A percentile compares a stretch with the other conserved stretches of the same genome.
Conservation (phyloP, 2,329 filamentous ascomycete genomes). For the Colletotrichum sp. region DNA sequence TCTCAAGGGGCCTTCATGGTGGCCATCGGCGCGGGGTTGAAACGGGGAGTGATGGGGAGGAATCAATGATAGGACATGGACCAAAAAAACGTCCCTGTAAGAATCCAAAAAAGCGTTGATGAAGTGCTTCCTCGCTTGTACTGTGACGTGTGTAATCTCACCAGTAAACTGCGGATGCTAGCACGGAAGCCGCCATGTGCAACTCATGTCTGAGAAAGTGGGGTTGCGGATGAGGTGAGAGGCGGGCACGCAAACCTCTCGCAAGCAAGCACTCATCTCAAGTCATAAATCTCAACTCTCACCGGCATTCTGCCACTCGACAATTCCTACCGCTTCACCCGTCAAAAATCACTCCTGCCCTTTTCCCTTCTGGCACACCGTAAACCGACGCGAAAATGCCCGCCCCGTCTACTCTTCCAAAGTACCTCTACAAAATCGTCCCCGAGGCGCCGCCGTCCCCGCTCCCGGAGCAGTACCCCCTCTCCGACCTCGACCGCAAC, state of each 20-base stretch:
- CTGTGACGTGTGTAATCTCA: neutral
- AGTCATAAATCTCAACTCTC: neutral
- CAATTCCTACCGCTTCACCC: neutral
- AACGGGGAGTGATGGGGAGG: neutral
- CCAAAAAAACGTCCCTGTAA: neutral
- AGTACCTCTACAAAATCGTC: conserved; percentile 65
- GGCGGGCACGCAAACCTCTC: neutral
- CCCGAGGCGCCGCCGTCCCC: conserved; percentile 55
- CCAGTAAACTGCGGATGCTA: neutral
- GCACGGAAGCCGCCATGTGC: neutral
- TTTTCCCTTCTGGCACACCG: neutral
- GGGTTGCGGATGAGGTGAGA: neutral
- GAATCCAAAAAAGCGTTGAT: neutral
- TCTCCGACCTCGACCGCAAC: conserved; percentile 62
- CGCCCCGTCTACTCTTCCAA: conserved; percentile 34
- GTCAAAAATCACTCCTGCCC: neutral
- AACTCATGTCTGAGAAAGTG: neutral
- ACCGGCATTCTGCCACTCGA: neutral
- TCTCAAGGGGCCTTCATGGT: neutral
- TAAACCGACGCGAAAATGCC: neutral
- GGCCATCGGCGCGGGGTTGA: neutral
- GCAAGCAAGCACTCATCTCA: neutral
- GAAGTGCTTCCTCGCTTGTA: neutral
- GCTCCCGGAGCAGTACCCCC: conserved; percentile 57
- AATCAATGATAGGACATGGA: conserved; percentile 5